Percentiles rank a stretch among this genome's conserved stretches.
Evolutionary conservation across 306 rosid genomes (phyloP).

Genomic region (Cyclanthera cordifolia): DNA sequence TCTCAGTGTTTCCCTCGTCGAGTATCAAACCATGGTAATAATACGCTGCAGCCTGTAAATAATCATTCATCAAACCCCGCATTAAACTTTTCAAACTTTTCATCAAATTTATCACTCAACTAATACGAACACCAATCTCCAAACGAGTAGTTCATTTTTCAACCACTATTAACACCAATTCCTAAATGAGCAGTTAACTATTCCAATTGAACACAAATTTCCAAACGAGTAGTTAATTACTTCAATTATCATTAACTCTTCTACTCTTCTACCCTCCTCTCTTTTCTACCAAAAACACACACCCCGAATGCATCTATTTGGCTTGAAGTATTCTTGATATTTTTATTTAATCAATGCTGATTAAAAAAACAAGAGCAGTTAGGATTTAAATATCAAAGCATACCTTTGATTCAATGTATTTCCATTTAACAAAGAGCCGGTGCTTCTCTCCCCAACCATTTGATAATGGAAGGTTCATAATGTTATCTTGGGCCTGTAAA

Average conservation of each 20-base stretch:
- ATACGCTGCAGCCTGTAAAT: slow-evolving; percentile 85
- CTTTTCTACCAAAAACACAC: too few relatives aligned
- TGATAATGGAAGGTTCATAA: slow-evolving; percentile 75
- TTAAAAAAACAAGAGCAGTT: background rate
- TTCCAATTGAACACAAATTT: too few relatives aligned
- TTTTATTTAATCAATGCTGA: background rate
- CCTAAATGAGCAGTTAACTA: too few relatives aligned
- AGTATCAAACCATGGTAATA: slow-evolving; percentile 95
- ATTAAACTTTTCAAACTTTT: too few relatives aligned
- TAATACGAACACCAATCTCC: too few relatives aligned
- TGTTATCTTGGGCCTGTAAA: slow-evolving; percentile 91
- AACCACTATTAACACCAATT: too few relatives aligned
- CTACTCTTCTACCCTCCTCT: too few relatives aligned
- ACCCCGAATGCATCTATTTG: background rate
- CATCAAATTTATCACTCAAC: too few relatives aligned
- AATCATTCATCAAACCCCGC: slow-evolving; percentile 14
- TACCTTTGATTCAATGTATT: slow-evolving; percentile 85
- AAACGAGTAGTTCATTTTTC: too few relatives aligned
- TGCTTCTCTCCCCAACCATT: slow-evolving; percentile 99
- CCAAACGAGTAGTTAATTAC: too few relatives aligned
- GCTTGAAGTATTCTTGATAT: background rate
- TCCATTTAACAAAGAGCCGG: slow-evolving; percentile 70
- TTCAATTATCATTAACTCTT: too few relatives aligned
- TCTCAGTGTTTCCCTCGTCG: slow-evolving; percentile 97
- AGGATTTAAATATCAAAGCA: background rate